A percentile compares a stretch with the other conserved stretches of the same genome.
These are phyloP conservation scores for Striga asiatica DNA, from an alignment of 257 asterid genomes.

Conservation along the genomic window DNA sequence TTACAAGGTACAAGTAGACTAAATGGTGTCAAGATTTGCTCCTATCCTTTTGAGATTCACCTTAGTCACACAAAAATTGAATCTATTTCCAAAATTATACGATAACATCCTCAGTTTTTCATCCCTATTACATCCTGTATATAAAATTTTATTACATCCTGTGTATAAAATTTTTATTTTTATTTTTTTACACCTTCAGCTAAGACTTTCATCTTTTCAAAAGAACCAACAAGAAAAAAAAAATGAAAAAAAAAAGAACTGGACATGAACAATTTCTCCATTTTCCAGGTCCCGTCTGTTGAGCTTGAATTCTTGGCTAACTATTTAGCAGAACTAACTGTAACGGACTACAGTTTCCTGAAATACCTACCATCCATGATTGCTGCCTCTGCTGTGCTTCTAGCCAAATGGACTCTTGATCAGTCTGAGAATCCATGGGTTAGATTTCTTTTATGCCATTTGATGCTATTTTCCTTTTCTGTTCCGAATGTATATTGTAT, in stretches of 20 bases:
- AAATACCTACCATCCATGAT: conserved; percentile 75
- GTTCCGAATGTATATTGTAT: neutral
- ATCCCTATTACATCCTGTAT: too few species aligned
- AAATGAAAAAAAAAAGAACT: conserved; percentile 14
- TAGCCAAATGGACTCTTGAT: conserved; percentile 96
- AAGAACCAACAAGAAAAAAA: too few species aligned
- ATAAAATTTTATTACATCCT: too few species aligned
- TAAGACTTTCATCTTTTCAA: too few species aligned
- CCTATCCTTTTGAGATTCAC: too few species aligned
- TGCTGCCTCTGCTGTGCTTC: conserved; percentile 91
- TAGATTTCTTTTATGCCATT: conserved; percentile 25
- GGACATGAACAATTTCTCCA: conserved; percentile 9
- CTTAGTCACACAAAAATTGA: neutral
- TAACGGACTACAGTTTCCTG: conserved; percentile 67
- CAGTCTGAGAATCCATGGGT: conserved; percentile 98
- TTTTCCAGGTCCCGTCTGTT: conserved; percentile 73
- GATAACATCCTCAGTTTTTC: too few species aligned
- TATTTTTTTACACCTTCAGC: too few species aligned
- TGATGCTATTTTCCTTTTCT: neutral
- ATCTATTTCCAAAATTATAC: too few species aligned
- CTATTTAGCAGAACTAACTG: conserved; percentile 80
- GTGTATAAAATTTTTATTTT: too few species aligned
- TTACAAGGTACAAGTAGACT: conserved; percentile 48
- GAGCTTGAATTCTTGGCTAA: conserved; percentile 91
- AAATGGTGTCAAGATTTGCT: neutral